Conservation (phyloP, 2,329 filamentous ascomycete genomes). For the Ophiocordyceps australis region DNA sequence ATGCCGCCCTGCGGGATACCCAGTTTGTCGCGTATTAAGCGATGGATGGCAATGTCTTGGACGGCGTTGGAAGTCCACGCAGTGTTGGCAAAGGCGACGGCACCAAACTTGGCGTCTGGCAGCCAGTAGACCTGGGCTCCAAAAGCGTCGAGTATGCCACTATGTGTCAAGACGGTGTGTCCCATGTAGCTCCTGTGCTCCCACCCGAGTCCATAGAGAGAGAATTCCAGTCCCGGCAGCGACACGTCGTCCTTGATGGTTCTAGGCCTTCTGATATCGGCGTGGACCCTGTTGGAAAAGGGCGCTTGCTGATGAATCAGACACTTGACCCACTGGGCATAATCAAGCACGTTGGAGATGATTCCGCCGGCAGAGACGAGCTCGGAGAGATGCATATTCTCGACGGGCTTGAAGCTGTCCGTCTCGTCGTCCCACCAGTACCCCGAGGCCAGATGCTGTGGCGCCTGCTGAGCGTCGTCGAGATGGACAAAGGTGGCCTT, state of each 20-base stretch:
- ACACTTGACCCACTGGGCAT: slow-evolving; percentile 29
- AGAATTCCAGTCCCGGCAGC: slow-evolving; percentile 3
- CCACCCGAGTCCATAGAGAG: slow-evolving; percentile 14
- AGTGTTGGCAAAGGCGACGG: slow-evolving; percentile 6
- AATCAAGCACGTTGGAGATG: slow-evolving; percentile 29
- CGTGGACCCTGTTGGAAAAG: slow-evolving; percentile 8
- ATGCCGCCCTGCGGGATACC: slow-evolving; percentile 6
- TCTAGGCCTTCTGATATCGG: slow-evolving; percentile 11
- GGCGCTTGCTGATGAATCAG: slow-evolving; percentile 16
- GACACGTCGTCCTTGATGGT: slow-evolving; percentile 8
- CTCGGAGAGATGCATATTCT: slow-evolving; percentile 9
- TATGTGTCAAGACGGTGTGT: slow-evolving; percentile 11
- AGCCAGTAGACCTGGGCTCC: slow-evolving; percentile 13
- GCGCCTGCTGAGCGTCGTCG: slow-evolving; percentile 8
- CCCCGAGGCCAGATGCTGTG: slow-evolving; percentile 18
- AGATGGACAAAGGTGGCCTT: slow-evolving; percentile 17
- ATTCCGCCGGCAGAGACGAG: slow-evolving; percentile 20
- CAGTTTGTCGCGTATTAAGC: slow-evolving; percentile 13
- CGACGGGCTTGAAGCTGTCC: slow-evolving; percentile 7
- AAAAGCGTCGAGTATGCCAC: slow-evolving; percentile 9
- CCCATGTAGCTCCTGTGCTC: slow-evolving; percentile 7
- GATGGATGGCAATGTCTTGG: slow-evolving; percentile 8
- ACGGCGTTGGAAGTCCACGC: slow-evolving; percentile 12
- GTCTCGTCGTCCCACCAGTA: slow-evolving; percentile 19
- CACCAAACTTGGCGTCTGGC: slow-evolving; percentile 10